phyloP scores from a whole-genome alignment of 2,329 filamentous ascomycete species.

The Laburnicola sp. region DNA sequence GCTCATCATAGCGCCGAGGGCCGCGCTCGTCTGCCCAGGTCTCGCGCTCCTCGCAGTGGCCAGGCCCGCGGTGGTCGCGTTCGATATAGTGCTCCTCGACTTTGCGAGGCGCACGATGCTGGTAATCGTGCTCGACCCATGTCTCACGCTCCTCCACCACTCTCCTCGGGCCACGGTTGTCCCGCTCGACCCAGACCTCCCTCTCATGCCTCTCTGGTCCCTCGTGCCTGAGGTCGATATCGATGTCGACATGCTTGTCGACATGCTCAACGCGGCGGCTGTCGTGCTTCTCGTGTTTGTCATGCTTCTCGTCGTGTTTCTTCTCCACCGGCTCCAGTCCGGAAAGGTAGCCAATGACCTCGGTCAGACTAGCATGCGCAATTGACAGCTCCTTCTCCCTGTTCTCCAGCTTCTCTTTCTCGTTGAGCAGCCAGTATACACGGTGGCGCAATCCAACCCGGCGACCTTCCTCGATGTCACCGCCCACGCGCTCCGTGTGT shows the following conservation, averaged over 20 bases:
- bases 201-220: constrained; percentile 22
- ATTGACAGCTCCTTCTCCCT: constrained; percentile 41
- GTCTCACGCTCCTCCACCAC: constrained; percentile 28
- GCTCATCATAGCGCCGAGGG: constrained; percentile 32
- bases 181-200: constrained; percentile 21
- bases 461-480: constrained; percentile 40
- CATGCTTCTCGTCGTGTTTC: constrained; percentile 26
- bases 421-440: constrained; percentile 45
- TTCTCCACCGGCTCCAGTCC: constrained; percentile 36
- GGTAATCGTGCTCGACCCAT: constrained; percentile 19
- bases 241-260: constrained; percentile 33
- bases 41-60: constrained; percentile 27
- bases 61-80: constrained; percentile 20
- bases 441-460: constrained; percentile 43
- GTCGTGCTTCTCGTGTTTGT: constrained; percentile 26
- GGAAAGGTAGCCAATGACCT: constrained; percentile 43
- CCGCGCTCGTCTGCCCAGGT: constrained; percentile 21
- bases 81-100: constrained; percentile 21
- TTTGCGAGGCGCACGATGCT: constrained; percentile 16
- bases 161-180: constrained; percentile 26
- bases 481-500: constrained; percentile 41
- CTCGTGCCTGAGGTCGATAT: constrained; percentile 35
- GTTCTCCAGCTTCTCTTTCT: constrained; percentile 46
- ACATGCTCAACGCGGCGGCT: constrained; percentile 19
- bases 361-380: constrained; percentile 40